Base-by-base conservation (phyloP, 352 stramenopile species). In the Hyaloperonospora brassicae region DNA sequence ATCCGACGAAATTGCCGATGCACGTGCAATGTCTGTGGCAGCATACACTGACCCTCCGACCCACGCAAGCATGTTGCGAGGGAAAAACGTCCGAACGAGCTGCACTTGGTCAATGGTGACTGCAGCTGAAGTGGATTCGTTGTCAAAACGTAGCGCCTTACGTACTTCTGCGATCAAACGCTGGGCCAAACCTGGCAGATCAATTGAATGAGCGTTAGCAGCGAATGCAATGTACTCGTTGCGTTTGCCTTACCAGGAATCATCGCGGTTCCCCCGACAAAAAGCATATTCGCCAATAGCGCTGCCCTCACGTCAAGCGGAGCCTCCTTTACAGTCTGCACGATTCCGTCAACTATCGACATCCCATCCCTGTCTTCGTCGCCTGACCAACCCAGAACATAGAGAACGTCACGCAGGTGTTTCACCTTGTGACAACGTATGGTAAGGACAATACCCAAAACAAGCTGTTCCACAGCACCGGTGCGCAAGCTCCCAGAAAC, bases 1-100 rank as follows among this genome's bases (percentile, higher is more conserved):
- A 31, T 73, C 63, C 2, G 68, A 58, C 0, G 77, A 79, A 31
- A 90, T 74, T n/a, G 68, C 67, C 11, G 60, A 58, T 0, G 64
- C 38, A 5, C 67, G 64, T 21, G 72, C 65, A n/a, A 41, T 66
- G 36, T 87, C 72, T 5, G 76, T 91, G 7, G 77, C 66, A 14
- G 75, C 84, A 34, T 85, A 92, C 59, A 94, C 68, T 14, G 81
- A 92, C 0, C 69, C 81, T 21, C 84, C 84, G 27, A 94, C 61
- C 84, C 84, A 94, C 2, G 70, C 57, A 23, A 92, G 60, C 59
- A 94, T 61, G 50, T 89, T 91, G 0, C 68, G 64, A 6, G 84
- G 84, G 50, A 92, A 94, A 27, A 73, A 70, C 2, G 72, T 66
- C 21, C 56, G 52, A 24, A 86, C 64, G 5, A 91, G 56, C 34